Percentiles rank a stretch among this genome's conserved stretches.
These are phyloP conservation scores for Sclerotinia subarctica DNA, from an alignment of 2,329 filamentous ascomycete species.

Conservation along the genomic window DNA sequence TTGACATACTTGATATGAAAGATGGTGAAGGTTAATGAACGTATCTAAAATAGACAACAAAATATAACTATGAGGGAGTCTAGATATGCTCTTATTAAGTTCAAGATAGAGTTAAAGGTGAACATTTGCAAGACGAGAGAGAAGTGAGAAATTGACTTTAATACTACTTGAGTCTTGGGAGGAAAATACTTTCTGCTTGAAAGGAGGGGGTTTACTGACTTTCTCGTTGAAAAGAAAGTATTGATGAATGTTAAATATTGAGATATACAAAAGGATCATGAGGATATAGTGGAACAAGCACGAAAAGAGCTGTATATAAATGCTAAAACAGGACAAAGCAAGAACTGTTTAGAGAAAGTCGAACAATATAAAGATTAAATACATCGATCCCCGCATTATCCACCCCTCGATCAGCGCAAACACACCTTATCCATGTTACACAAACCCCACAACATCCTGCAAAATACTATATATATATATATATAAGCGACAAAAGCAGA, in stretches of 20 bases:
- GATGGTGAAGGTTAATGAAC: neutral
- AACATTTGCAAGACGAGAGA: neutral
- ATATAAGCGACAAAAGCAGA: neutral
- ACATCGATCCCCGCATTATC: neutral
- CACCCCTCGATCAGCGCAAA: neutral
- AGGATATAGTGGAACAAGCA: too few species aligned
- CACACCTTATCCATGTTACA: neutral
- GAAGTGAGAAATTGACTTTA: neutral
- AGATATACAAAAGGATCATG: neutral
- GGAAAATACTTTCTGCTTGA: neutral
- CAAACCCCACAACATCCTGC: neutral
- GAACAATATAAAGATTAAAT: neutral
- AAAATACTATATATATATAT: neutral
- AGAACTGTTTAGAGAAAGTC: neutral
- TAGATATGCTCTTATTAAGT: neutral
- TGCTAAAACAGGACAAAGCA: neutral
- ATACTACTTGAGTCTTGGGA: too few species aligned
- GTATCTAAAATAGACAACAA: neutral
- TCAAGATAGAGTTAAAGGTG: too few species aligned
- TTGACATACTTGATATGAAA: neutral
- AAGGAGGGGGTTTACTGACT: neutral
- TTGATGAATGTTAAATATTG: neutral
- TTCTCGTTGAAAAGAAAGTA: too few species aligned
- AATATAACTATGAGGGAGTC: too few species aligned
- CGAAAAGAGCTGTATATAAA: neutral